These are phyloP conservation scores for Ustilago cynodontis DNA, from an alignment of 1,284 basidiomycete genomes.

Conservation along the genomic window DNA sequence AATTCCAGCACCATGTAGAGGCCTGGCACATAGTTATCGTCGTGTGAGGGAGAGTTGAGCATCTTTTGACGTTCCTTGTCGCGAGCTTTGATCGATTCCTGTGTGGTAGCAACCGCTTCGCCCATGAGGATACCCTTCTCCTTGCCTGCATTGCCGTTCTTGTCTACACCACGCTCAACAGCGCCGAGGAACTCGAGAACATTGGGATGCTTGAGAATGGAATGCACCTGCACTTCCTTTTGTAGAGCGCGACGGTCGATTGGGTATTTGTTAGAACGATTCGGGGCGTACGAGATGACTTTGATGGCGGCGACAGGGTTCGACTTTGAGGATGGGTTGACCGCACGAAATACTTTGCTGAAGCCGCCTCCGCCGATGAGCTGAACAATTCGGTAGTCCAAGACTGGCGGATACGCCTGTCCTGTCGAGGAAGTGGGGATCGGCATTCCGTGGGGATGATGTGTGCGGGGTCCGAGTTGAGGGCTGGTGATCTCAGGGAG, in stretches of 20 bases:
- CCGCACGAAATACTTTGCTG: constrained; percentile 66
- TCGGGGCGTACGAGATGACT: constrained; percentile 65
- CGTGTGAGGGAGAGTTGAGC: constrained; percentile 44
- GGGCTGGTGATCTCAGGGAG: background rate
- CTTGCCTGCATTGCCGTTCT: constrained; percentile 44
- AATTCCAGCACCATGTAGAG: constrained; percentile 93
- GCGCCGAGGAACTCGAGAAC: constrained; percentile 87
- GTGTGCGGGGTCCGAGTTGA: background rate
- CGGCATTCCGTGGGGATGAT: constrained; percentile 23
- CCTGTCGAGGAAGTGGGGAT: constrained; percentile 66
- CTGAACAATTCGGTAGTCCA: constrained; percentile 66
- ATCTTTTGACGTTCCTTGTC: constrained; percentile 59
- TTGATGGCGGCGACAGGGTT: constrained; percentile 67
- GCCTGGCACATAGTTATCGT: constrained; percentile 70
- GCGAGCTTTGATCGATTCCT: constrained; percentile 73
- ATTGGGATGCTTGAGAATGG: constrained; percentile 82
- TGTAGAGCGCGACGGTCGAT: constrained; percentile 71
- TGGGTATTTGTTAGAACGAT: constrained; percentile 58
- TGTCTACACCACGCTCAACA: constrained; percentile 56
- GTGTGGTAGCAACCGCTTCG: constrained; percentile 68
- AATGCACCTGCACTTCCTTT: constrained; percentile 93
- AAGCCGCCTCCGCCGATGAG: constrained; percentile 69
- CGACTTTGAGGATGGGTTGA: constrained; percentile 49
- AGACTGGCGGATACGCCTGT: constrained; percentile 62
- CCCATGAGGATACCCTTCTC: constrained; percentile 51